These are phyloP conservation scores for Combretum micranthum DNA, from an alignment of 345 rosid species.

Conservation along the genomic window DNA sequence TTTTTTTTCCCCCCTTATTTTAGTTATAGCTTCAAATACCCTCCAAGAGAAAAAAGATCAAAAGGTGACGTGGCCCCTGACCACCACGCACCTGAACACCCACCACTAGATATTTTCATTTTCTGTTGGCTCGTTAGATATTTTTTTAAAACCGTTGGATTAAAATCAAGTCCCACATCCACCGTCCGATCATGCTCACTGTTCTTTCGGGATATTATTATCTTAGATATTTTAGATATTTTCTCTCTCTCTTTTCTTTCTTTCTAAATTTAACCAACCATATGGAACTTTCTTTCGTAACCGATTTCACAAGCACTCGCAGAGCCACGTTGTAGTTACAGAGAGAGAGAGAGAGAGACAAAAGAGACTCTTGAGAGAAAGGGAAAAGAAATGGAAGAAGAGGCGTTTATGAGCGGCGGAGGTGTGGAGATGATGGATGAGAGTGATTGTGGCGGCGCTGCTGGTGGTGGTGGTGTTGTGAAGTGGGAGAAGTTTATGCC, in stretches of 20 bases:
- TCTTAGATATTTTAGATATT: too few relatives aligned
- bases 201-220: too few relatives aligned
- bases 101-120: conserved; percentile 33
- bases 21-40: too few relatives aligned
- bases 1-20: too few relatives aligned
- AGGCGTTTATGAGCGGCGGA: conserved; percentile 30
- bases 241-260: too few relatives aligned
- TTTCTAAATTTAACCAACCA: too few relatives aligned
- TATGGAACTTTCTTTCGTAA: too few relatives aligned
- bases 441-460: conserved; percentile 4
- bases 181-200: too few relatives aligned
- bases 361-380: too few relatives aligned
- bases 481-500: conserved; percentile 75
- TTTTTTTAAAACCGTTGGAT: not conserved
- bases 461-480: conserved; percentile 22
- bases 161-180: too few relatives aligned
- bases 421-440: conserved; percentile 9
- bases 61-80: conserved; percentile 38
- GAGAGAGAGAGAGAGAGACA: not conserved
- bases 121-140: not conserved
- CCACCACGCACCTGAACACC: conserved; percentile 29
- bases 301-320: too few relatives aligned
- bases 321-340: too few relatives aligned
- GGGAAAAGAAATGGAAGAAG: conserved; percentile 21
- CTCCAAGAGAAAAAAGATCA: not conserved